Conservation (phyloP, 768 basidiomycete species). For the Pleurotus giganteus region DNA sequence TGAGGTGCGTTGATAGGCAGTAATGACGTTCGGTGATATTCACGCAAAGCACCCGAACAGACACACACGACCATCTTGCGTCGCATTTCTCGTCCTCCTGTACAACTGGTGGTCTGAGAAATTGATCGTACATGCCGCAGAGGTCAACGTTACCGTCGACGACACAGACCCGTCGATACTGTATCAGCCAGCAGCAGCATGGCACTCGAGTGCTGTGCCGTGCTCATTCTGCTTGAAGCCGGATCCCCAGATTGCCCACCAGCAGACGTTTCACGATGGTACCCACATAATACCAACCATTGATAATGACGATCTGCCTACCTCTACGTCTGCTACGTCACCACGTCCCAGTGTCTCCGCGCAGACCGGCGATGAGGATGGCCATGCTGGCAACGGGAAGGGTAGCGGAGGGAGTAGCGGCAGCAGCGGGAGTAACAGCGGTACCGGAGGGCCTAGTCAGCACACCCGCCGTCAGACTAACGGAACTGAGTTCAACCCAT, state of each 20-base stretch:
- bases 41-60: neutral
- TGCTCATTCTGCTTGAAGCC: conserved; percentile 32
- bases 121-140: conserved; percentile 18
- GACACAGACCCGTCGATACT: conserved; percentile 35
- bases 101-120: conserved; percentile 12
- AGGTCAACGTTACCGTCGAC: conserved; percentile 34
- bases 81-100: conserved; percentile 11
- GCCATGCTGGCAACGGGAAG: conserved; percentile 10
- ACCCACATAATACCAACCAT: conserved; percentile 18
- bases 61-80: conserved; percentile 7
- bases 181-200: conserved; percentile 34
- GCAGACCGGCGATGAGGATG: neutral
- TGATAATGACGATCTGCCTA: conserved; percentile 18
- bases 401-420: conserved; percentile 8
- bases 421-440: no score
- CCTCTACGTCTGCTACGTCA: neutral
- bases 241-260: conserved; percentile 17
- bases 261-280: conserved; percentile 35
- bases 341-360: neutral
- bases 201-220: conserved; percentile 29
- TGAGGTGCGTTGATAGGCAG: conserved; percentile 6
- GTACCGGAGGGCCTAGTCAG: no score
- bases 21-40: neutral
- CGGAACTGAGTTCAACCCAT: conserved; percentile 4
- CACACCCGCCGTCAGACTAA: neutral